These are phyloP conservation scores for Elongisporangium prolatum DNA, from an alignment of 352 stramenopile genomes.

Conservation along the genomic window DNA sequence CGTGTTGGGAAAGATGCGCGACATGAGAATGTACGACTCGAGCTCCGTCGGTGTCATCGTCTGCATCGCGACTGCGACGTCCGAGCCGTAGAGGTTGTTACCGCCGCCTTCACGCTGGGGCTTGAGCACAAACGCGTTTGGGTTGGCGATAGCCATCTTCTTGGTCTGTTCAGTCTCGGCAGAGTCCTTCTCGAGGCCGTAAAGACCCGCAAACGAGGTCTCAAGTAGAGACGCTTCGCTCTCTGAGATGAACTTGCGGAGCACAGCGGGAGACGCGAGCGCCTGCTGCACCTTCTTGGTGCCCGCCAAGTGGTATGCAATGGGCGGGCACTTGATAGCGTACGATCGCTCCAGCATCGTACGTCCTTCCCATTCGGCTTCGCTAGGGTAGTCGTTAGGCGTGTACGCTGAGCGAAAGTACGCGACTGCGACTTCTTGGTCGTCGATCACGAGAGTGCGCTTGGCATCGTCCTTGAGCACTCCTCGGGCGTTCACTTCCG, in stretches of 20 bases:
- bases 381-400: conserved; percentile 92
- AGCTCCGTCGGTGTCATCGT: conserved; percentile 68
- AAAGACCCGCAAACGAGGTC: conserved; percentile 93
- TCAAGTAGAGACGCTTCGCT: conserved; percentile 71
- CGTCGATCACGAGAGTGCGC: conserved; percentile 53
- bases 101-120: conserved; percentile 97
- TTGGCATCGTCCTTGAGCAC: conserved; percentile 33
- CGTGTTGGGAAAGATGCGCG: conserved; percentile 92
- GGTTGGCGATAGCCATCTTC: conserved; percentile 58
- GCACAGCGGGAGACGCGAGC: conserved; percentile 71
- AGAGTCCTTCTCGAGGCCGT: conserved; percentile 87
- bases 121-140: conserved; percentile 93
- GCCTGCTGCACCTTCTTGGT: conserved; percentile 99
- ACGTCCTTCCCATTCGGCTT: conserved; percentile 88
- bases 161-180: conserved; percentile 64
- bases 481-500: conserved; percentile 42
- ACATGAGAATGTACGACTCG: conserved; percentile 95
- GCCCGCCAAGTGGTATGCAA: conserved; percentile 96
- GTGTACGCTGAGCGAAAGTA: conserved; percentile 97
- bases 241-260: conserved; percentile 90
- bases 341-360: conserved; percentile 86
- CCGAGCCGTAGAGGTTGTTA: conserved; percentile 96
- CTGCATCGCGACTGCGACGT: conserved; percentile 85
- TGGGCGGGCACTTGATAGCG: conserved; percentile 95
- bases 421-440: conserved; percentile 86